Conservation (phyloP, 106 monocot genomes). For the Platanthera guangdongensis region DNA sequence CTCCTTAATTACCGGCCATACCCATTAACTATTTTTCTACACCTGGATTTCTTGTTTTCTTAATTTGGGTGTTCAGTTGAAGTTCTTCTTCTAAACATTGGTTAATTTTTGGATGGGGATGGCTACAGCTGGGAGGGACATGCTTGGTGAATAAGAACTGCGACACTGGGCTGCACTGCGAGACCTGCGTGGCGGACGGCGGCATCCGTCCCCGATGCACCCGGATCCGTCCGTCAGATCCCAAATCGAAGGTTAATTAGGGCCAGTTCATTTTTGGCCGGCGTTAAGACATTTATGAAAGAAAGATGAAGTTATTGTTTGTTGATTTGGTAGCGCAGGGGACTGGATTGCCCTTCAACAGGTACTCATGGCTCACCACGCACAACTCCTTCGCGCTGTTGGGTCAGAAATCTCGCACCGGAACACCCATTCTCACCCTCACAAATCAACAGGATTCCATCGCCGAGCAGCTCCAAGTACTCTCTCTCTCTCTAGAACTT, state of each 20-base stretch:
- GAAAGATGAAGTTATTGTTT: background rate
- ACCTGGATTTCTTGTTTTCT: background rate
- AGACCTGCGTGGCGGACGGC: conserved; percentile 21
- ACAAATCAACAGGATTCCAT: conserved; percentile 45
- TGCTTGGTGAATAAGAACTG: conserved; percentile 19
- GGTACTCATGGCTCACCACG: conserved; percentile 82
- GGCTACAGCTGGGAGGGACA: conserved; percentile 6
- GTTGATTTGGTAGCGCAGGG: conserved; percentile 21
- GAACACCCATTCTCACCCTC: conserved; percentile 15
- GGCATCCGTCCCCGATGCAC: conserved; percentile 16
- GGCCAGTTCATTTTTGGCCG: background rate
- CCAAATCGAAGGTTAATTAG: conserved; percentile 18
- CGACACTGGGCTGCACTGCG: conserved; percentile 21
- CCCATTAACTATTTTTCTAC: background rate
- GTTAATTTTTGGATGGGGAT: too few species aligned
- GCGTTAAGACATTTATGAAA: too few species aligned
- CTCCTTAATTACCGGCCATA: background rate
- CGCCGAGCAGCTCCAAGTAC: conserved; percentile 48
- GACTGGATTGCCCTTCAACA: conserved; percentile 52
- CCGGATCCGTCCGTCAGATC: conserved; percentile 12
- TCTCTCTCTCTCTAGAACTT: background rate
- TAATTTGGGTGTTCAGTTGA: too few species aligned
- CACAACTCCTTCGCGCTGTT: conserved; percentile 72
- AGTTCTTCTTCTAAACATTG: too few species aligned
- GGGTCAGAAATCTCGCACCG: conserved; percentile 18